Evolutionary conservation across 345 rosid genomes (phyloP).

Genomic region (Rubroshorea leprosula): DNA sequence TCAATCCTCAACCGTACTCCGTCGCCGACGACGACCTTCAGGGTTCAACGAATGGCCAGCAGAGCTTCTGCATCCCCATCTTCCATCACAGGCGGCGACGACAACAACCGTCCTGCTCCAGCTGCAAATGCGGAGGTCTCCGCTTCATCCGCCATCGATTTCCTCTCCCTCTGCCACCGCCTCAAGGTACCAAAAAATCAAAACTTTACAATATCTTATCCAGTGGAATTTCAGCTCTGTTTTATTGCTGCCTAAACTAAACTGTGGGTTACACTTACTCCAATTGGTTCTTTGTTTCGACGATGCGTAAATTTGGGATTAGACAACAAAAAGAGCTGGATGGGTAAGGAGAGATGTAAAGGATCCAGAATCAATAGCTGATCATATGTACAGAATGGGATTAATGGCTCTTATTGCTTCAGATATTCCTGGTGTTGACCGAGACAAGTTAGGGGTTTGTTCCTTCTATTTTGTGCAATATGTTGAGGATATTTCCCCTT

Average conservation of each 20-base stretch:
- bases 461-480: not conserved
- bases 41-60: slow-evolving; percentile 38
- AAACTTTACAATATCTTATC: too few species aligned
- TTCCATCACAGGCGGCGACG: slow-evolving; percentile 28
- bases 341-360: slow-evolving; percentile 73
- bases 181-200: slow-evolving; percentile 49
- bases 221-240: too few species aligned
- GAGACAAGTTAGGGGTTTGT: slow-evolving; percentile 55
- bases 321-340: slow-evolving; percentile 93
- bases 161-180: slow-evolving; percentile 84
- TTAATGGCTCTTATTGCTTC: slow-evolving; percentile 76
- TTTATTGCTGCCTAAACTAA: not conserved
- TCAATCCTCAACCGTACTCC: slow-evolving; percentile 21
- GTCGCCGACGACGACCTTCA: slow-evolving; percentile 20
- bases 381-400: slow-evolving; percentile 98
- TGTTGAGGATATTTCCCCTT: not conserved
- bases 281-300: too few species aligned
- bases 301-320: slow-evolving; percentile 2
- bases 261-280: too few species aligned
- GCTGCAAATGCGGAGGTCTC: slow-evolving; percentile 17
- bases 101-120: slow-evolving; percentile 17
- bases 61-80: slow-evolving; percentile 39
- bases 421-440: slow-evolving; percentile 74
- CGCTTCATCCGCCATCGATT: slow-evolving; percentile 67
- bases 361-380: slow-evolving; percentile 79